Evolutionary conservation across 2,329 filamentous ascomycete genomes (phyloP), one percentile per base, ranked within the genome.

Genomic region (Cladosporium cucumerinum): DNA sequence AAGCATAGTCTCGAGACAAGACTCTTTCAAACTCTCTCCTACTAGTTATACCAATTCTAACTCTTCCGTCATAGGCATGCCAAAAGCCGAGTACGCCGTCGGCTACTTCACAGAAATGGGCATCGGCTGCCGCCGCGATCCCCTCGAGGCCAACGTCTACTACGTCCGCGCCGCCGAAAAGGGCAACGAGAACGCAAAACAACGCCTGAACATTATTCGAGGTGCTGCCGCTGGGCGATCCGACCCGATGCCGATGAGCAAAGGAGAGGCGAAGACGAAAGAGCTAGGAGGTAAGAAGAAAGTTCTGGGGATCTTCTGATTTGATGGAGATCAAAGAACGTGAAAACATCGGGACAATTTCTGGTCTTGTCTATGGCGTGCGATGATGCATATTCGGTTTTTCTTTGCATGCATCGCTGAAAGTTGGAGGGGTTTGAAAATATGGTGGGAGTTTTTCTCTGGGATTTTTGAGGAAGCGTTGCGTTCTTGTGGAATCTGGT

Each of bases 51-150:
- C 18, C 30, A 52, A 36, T 34, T 16, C 59, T 62, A 23, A 55
- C 49, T 32, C 4, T 11, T 32, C 21, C 7, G 8, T 28, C 11
- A 8, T 69, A 91, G 89, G 87, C 58, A 85, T 79, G 62, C 73
- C 79, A 34, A 84, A 84, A 82, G 95, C 95, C n/a, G 88, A 97
- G 76, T 99, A 98, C 72, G 92, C 95, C 0, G 87, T 97, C 25
- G 95, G 93, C 52, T 98, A 97, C 79, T 99, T 99, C 76, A 97
- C 93, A 5, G 95, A 99, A 77, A 97, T 96, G 91, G 95, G 95
- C 68, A 97, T 99, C 71, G 95, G 95, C 58, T 97, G 93, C 77
- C 90, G 93, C 43, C 88, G 92, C 57, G 95, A 99, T 76, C 88
- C 94, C n/a, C 85, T 99, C 51, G 93, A 97, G 77, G 94, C 95